Base-by-base conservation (phyloP, 2,329 filamentous ascomycete genomes). In the Penicillium sp. region DNA sequence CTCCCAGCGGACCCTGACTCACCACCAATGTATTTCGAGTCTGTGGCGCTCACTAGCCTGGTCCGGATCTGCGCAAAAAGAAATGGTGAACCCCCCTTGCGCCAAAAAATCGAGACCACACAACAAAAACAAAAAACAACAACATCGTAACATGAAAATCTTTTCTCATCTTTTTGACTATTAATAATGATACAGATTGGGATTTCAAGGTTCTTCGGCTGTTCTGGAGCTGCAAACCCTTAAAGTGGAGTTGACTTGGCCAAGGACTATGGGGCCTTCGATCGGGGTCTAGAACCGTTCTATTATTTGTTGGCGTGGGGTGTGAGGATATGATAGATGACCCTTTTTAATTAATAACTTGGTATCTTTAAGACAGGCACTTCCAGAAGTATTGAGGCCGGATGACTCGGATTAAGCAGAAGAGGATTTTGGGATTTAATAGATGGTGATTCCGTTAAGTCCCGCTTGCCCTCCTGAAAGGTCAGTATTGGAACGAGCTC, bases 21-120 rank as follows among this genome's bases (percentile, higher is more conserved):
- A 57, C 59, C 57, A 56, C 49, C 47, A 26, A 29, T 56, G 53
- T 53, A 57, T 57, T 55, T 55, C 40, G 48, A 56, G 44, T 49
- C 53, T 27, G 61, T 63, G 62, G 62, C 62, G 62, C 42, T 51
- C 57, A 50, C 54, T 64, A 64, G 62, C 33, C 29, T 47, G 41
- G 46, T 22, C 42, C 47, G n/a, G 41, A 41, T 49, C 55, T 60
- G 44, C 48, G 54, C 45, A 51, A 46, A 45, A 55, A 55, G 45
- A 45, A 56, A 51, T 27, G 12, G 11, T 18, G 15, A 15, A 31
- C 33, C 26, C 53, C 60, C 60, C 56, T 64, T 57, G 27, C 52
- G 45, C 29, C 41, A 46, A n/a, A 26, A 33, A 44, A 45, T 40
- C 31, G 26, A 48, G 47, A 48, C 20, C 44, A 54, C 31, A 45